phyloP scores from a whole-genome alignment of 176 grass and related monocot species.

The Tillandsia leiboldiana region DNA sequence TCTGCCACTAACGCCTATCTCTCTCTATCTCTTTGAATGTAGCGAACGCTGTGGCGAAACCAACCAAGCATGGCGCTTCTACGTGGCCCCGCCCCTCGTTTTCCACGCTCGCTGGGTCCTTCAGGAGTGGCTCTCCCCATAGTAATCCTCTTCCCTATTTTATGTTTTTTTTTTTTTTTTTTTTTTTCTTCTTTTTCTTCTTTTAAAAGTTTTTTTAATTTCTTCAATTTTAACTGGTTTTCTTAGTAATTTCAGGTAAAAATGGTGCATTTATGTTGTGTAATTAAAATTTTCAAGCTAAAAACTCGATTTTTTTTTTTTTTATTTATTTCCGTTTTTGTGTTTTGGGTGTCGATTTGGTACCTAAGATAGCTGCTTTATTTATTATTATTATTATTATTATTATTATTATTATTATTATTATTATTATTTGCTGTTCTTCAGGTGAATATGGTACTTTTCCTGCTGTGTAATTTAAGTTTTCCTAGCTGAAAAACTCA shows the following conservation, averaged over 20 bases:
- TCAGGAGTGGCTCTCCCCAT: constrained; percentile 23
- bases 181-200: background rate
- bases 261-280: too few species aligned
- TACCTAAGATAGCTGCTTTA: too few species aligned
- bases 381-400: too few species aligned
- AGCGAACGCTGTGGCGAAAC: background rate
- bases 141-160: background rate
- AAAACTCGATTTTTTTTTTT: too few species aligned
- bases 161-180: background rate
- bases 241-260: background rate
- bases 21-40: background rate
- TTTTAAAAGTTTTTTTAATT: background rate
- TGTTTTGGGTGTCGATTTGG: too few species aligned
- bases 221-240: background rate
- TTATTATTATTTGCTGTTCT: too few species aligned
- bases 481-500: too few species aligned
- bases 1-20: background rate
- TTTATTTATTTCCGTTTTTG: too few species aligned
- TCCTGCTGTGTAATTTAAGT: too few species aligned
- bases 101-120: constrained; percentile 23
- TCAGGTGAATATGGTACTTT: too few species aligned
- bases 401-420: too few species aligned
- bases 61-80: background rate
- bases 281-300: too few species aligned
- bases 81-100: background rate